Percentiles rank a stretch among this genome's conserved stretches.
Evolutionary conservation across 345 rosid genomes (phyloP).

Genomic region (Citrus mangshanensis): DNA sequence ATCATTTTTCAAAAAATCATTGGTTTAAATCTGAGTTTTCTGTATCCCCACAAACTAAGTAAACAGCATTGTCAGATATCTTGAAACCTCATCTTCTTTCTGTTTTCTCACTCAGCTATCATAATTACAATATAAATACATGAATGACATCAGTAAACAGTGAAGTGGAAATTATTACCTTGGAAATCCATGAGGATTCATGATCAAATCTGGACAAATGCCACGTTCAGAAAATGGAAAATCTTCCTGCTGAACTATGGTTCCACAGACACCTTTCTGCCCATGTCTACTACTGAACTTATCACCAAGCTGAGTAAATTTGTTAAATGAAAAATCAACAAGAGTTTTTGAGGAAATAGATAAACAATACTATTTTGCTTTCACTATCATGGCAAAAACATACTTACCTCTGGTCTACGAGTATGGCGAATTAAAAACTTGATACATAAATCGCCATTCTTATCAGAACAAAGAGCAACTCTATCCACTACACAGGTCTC

Average conservation of each 20-base stretch:
- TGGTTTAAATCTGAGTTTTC: not conserved
- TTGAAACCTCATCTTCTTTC: not conserved
- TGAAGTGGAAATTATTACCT: constrained; percentile 41
- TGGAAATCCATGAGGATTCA: constrained; percentile 99
- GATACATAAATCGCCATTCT: constrained; percentile 42
- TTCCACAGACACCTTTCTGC: constrained; percentile 98
- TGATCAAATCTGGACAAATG: constrained; percentile 91
- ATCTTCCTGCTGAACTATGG: constrained; percentile 90
- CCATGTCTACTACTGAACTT: constrained; percentile 99
- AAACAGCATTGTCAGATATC: too few species aligned
- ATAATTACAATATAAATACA: not conserved
- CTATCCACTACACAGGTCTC: constrained; percentile 81
- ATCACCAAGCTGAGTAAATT: constrained; percentile 69
- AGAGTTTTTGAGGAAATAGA: not conserved
- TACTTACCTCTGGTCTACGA: constrained; percentile 88
- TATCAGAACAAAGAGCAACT: constrained; percentile 71
- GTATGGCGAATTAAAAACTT: constrained; percentile 80
- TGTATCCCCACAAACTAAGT: not conserved
- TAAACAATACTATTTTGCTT: not conserved
- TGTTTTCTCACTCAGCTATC: not conserved
- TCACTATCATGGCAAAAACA: not conserved
- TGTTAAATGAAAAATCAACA: constrained; percentile 4
- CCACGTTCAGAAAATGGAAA: constrained; percentile 97
- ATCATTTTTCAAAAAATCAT: not conserved
- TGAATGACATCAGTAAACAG: not conserved